Evolutionary conservation across 2,329 filamentous ascomycete species (phyloP), one percentile per base, ranked within the genome.

Genomic region (Cladophialophora psammophila): DNA sequence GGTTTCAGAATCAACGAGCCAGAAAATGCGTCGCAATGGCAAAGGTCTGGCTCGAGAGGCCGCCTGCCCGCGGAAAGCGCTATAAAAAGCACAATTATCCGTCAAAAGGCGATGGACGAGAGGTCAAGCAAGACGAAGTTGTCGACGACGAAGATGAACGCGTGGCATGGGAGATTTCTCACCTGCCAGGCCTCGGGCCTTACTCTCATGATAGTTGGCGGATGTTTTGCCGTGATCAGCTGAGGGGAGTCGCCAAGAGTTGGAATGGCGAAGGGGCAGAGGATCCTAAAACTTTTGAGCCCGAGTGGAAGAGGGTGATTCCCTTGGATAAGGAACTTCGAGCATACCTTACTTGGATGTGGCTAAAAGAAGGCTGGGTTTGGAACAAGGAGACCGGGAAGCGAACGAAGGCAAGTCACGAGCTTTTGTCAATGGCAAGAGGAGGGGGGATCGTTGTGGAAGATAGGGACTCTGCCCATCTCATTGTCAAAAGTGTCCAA

Each of bases 201-300:
- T 97, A 97, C 77, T 91, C 92, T 0, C 82, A 94, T 57, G 94
- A 97, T 78, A 94, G 91, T 75, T 97, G 93, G 91, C 88, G 94
- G 2, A 97, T 97, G 70, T 97, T 97, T 78, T 97, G 93, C 76
- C 87, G 94, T 1, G 94, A 97, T 76, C 83, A 85, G 36, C 78
- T 96, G 31, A 85, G 93, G 7, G 90, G 88, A 0, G 78, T 88
- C 18, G 87, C 90, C 1, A 76, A 79, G 9, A 87, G 89, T 69
- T 92, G 90, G 86, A 89, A 88, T 73, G 91, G 90, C 1, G 81
- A 73, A 75, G 86, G 71, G 70, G 80, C 73, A 71, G 40, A 57
- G 10, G 36, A 63, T 13, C 10, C 57, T 35, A 55, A 73, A 9
- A 81, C 82, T 13, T 93, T 94, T 75, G 89, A 93, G 73, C 92